Evolutionary conservation across 495 filamentous ascomycete species (phyloP), one percentile per base, ranked within the genome.

Genomic region (Aspergillus incahuasiensis): DNA sequence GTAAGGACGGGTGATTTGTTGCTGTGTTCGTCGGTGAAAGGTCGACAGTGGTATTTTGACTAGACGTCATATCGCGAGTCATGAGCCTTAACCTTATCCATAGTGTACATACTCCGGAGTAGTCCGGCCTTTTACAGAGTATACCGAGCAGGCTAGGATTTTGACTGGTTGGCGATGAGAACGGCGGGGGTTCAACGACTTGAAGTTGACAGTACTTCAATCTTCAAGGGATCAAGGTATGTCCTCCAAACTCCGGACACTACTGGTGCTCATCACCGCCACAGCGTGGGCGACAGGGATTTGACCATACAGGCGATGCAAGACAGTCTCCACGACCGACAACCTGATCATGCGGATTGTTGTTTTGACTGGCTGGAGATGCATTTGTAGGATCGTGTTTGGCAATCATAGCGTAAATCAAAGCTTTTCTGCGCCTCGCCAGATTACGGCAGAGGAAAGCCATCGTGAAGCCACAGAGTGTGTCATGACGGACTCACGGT

Each of bases 231-330:
- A n/a, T n/a, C n/a, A n/a, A n/a, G n/a, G n/a, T n/a, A n/a, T n/a
- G n/a, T n/a, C n/a, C n/a, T n/a, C n/a, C n/a, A n/a, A n/a, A n/a
- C n/a, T n/a, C n/a, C n/a, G n/a, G n/a, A n/a, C 6, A 6, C n/a
- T 24, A 39, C n/a, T 46, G 42, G 32, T 40, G 1, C 34, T 20
- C 34, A 34, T 54, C 53, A 49, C 53, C 34, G 53, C 53, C 53
- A 55, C 53, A 55, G 53, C 53, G 38, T 55, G 53, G 53, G 20
- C 4, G 34, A 42, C 53, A 55, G 45, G 53, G 53, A 49, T 55
- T n/a, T 18, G 41, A 32, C 24, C 46, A 43, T 55, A n/a, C 34
- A 49, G 18, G 53, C 38, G 1, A 18, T 55, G 35, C 20, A 48
- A 42, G 30, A 28, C 44, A 6, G 40, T n/a, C 47, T 48, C 45